Percentiles rank a stretch among this genome's conserved stretches.
phyloP scores from a whole-genome alignment of 2,329 filamentous ascomycete genomes.

The Sporothrix phasma region DNA sequence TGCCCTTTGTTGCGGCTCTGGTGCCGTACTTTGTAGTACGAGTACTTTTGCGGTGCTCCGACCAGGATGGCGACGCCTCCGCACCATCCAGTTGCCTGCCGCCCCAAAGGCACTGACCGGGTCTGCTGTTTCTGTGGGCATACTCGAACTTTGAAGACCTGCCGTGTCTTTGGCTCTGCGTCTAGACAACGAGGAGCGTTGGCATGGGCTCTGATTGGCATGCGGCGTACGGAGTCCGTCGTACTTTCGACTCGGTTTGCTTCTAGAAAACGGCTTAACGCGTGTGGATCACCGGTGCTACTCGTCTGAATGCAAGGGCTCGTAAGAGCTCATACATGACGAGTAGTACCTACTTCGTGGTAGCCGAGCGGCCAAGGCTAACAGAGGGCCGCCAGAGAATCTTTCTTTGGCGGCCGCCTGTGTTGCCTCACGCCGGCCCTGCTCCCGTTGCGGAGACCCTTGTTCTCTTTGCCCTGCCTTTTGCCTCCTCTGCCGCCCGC shows the following conservation, averaged over 20 bases:
- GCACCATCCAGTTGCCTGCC: neutral
- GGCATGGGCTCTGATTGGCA: too few relatives aligned
- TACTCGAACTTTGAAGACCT: too few relatives aligned
- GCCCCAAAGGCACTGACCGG: neutral
- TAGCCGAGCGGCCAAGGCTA: neutral
- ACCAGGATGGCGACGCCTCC: neutral
- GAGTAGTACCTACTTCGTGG: neutral
- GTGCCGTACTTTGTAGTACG: neutral
- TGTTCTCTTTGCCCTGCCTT: neutral
- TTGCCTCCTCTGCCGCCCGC: neutral
- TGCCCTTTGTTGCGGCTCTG: neutral
- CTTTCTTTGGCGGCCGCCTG: neutral
- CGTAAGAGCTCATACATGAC: neutral
- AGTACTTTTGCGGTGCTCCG: neutral
- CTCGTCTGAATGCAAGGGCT: too few relatives aligned
- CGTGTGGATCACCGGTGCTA: neutral
- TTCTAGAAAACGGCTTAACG: neutral
- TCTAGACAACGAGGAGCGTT: neutral
- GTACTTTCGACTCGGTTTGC: neutral
- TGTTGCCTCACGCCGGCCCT: slow-evolving; percentile 3
- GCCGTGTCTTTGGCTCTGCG: neutral
- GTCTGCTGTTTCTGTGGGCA: slow-evolving; percentile 1
- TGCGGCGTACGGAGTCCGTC: neutral
- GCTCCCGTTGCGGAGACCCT: slow-evolving; percentile 2
- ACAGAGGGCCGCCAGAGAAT: neutral